These are phyloP conservation scores for slime mould (Dictyostelium discoideum) DNA, from an alignment of 78 protist genomes.

Conservation along the genomic window DNA sequence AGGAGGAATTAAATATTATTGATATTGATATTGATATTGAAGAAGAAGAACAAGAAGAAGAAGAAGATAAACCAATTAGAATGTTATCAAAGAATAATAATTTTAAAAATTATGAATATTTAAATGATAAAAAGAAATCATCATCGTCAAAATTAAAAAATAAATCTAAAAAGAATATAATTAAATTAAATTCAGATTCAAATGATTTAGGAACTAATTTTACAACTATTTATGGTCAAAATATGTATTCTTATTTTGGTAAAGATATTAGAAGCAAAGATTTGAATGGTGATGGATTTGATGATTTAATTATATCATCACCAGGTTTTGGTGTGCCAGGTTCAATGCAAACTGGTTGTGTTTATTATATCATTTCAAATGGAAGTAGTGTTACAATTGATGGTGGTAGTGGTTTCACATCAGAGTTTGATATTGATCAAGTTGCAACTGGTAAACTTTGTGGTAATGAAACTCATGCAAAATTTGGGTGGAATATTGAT, in stretches of 20 bases:
- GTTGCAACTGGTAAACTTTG: conserved; percentile 33
- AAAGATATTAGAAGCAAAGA: conserved; percentile 12
- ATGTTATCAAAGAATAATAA: background rate
- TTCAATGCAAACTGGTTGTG: conserved; percentile 73
- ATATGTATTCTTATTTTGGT: conserved; percentile 34
- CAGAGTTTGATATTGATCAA: conserved; percentile 5
- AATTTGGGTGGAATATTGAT: conserved; percentile 37
- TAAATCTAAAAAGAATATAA: background rate
- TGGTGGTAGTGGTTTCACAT: background rate
- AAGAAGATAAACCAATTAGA: background rate
- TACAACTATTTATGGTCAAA: conserved; percentile 23
- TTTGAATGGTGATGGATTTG: conserved; percentile 46
- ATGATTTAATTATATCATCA: conserved; percentile 49
- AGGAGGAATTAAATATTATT: background rate
- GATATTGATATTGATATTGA: background rate
- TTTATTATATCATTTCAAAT: conserved; percentile 29
- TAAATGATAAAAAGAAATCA: background rate
- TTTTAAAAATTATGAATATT: background rate
- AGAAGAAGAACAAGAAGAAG: background rate
- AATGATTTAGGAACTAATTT: background rate
- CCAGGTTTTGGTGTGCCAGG: conserved; percentile 67
- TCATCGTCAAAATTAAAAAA: background rate
- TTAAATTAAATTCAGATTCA: background rate
- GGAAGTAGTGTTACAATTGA: background rate
- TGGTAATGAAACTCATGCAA: conserved; percentile 34